Conservation (phyloP, 768 basidiomycete species). For the Psilocybe subaeruginosa region DNA sequence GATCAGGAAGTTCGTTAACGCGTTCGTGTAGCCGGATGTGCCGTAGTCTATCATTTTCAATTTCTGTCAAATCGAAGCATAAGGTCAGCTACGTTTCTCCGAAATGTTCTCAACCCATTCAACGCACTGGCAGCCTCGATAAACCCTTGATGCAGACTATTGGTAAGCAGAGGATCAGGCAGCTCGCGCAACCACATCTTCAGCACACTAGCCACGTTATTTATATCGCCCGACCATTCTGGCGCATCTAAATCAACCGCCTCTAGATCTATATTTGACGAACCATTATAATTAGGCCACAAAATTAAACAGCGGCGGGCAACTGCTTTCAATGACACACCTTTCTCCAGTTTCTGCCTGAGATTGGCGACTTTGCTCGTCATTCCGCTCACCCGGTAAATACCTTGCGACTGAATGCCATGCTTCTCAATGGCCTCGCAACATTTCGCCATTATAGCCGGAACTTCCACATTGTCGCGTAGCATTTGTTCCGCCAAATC, state of each 20-base stretch:
- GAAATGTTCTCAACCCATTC: constrained; percentile 1
- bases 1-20: constrained; percentile 96
- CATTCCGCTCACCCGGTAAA: constrained; percentile 93
- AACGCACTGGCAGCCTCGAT: constrained; percentile 92
- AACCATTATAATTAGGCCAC: constrained; percentile 2
- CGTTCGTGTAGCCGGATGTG: constrained; percentile 97
- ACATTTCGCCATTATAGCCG: constrained; percentile 85
- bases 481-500: constrained; percentile 92
- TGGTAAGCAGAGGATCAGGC: constrained; percentile 91
- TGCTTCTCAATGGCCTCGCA: constrained; percentile 90
- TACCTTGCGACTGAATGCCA: constrained; percentile 82
- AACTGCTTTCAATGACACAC: constrained; percentile 38
- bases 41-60: constrained; percentile 92
- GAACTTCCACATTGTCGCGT: constrained; percentile 91
- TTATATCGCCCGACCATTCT: constrained; percentile 95
- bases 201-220: constrained; percentile 91
- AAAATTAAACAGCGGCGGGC: constrained; percentile 2
- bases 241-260: constrained; percentile 83
- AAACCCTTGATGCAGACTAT: constrained; percentile 85
- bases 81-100: constrained; percentile 11
- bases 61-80: constrained; percentile 48
- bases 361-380: constrained; percentile 84
- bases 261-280: constrained; percentile 65
- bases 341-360: constrained; percentile 84
- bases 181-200: constrained; percentile 97